Evolutionary conservation across 495 filamentous ascomycete species (phyloP).

Genomic region (Daldinia decipiens): DNA sequence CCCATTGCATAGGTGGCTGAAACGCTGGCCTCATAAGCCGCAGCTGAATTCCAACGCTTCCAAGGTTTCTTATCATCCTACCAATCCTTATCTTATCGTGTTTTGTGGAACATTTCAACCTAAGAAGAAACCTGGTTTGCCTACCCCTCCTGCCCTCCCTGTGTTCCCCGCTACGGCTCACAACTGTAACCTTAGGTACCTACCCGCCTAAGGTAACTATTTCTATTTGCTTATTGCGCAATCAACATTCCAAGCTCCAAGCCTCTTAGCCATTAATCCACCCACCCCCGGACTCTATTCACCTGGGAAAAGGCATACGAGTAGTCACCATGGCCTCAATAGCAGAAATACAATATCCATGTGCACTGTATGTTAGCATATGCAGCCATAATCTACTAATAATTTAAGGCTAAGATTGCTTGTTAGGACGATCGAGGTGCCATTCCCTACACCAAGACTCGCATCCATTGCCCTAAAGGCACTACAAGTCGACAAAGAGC

Average conservation of each 20-base stretch:
- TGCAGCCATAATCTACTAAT: background rate
- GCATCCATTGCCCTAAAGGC: slow-evolving; percentile 79
- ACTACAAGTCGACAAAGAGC: slow-evolving; percentile 85
- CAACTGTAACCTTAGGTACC: background rate
- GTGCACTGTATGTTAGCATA: slow-evolving; percentile 68
- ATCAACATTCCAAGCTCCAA: slow-evolving; percentile 39
- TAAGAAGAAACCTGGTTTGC: background rate
- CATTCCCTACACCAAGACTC: slow-evolving; percentile 83
- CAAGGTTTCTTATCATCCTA: slow-evolving; percentile 17
- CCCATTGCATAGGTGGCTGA: slow-evolving; percentile 31
- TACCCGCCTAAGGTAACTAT: too few relatives aligned
- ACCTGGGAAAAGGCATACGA: background rate
- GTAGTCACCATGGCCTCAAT: slow-evolving; percentile 43
- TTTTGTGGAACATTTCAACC: background rate
- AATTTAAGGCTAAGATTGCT: slow-evolving; percentile 28
- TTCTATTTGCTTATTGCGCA: slow-evolving; percentile 31
- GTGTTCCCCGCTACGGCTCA: slow-evolving; percentile 15
- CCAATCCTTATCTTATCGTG: slow-evolving; percentile 41
- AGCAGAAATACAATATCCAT: slow-evolving; percentile 70
- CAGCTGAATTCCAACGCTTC: slow-evolving; percentile 41
- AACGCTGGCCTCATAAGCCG: slow-evolving; percentile 34
- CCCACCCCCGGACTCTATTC: background rate
- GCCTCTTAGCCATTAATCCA: background rate
- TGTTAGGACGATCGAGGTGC: slow-evolving; percentile 77
- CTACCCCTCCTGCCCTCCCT: slow-evolving; percentile 9